Base-by-base conservation (phyloP, 768 basidiomycete genomes). In the Auriscalpium vulgare region DNA sequence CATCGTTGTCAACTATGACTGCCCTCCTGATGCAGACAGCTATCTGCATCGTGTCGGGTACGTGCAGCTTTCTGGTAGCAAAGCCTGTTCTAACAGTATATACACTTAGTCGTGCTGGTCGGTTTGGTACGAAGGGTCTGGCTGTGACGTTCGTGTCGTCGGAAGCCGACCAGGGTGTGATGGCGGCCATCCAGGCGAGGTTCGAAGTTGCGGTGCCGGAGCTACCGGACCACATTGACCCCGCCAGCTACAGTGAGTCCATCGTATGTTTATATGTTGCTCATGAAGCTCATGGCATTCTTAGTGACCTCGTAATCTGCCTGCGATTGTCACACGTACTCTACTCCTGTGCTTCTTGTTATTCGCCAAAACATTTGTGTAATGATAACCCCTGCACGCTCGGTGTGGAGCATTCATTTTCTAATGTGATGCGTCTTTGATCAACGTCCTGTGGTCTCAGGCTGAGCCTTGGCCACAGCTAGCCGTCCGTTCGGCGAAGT, bases 1-100 rank as follows among this genome's bases (percentile, higher is more conserved):
- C 74, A 97, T 98, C 56, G 97, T 99, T 51, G 83, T 99, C 76
- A 99, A 99, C 73, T 99, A 99, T 68, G 97, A 99, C 67, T 93
- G 89, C 59, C 94, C 97, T 43, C 84, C 88, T 40, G 97, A 99
- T 65, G 95, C 97, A 19, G 97, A 99, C 74, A 95, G 91, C 59
- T 99, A 99, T 70, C 81, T 99, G 47, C 97, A 99, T 71, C 89
- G 97, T 72, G 97, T 99, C 57, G 97, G 90, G 88, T 89, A 66
- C 40, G 85, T 51, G 17, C 46, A 36, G 49, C 53, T 19, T 46
- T 23, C 29, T 49, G 17, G 21, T 11, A 29, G 34, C 57, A 47
- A 47, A 34, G 37, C 46, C 36, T 52, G 47, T 29, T 29, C 29
- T 29, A 4, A 29, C 4, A 7, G 51, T 46, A 38, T 23, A 53